phyloP scores from a whole-genome alignment of 495 filamentous ascomycete genomes.

The Trichocladium uniseriatum region DNA sequence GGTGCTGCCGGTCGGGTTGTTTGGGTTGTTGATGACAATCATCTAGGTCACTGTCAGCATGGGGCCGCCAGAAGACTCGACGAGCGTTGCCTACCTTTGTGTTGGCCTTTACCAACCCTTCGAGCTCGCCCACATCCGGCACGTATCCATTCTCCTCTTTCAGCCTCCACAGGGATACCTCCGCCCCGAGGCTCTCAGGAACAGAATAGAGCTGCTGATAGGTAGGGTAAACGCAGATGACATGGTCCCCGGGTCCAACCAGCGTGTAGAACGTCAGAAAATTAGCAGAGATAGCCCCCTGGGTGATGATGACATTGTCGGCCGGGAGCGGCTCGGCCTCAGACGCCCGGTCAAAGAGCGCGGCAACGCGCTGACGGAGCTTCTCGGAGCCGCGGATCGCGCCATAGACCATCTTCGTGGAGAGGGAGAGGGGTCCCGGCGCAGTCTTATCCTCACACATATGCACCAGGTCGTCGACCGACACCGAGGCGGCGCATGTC shows the following conservation, averaged over 20 bases:
- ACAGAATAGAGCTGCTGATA: conserved; percentile 83
- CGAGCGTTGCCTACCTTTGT: conserved; percentile 46
- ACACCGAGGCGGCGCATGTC: conserved; percentile 76
- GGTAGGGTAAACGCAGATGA: conserved; percentile 81
- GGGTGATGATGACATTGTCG: conserved; percentile 66
- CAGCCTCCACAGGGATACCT: conserved; percentile 73
- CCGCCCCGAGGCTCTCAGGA: conserved; percentile 66
- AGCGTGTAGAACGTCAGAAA: conserved; percentile 67
- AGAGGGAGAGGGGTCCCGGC: conserved; percentile 41
- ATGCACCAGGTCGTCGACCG: conserved; percentile 56
- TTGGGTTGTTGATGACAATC: conserved; percentile 62
- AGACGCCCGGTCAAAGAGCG: conserved; percentile 15
- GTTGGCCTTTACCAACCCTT: conserved; percentile 57
- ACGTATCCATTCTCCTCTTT: conserved; percentile 55
- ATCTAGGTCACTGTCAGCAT: conserved; percentile 10
- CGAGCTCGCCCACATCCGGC: conserved; percentile 58
- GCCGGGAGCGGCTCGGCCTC: conserved; percentile 13
- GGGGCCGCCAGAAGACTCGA: too few species aligned
- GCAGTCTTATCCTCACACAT: conserved; percentile 48
- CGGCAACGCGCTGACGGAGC: conserved; percentile 21
- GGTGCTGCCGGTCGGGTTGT: conserved; percentile 77
- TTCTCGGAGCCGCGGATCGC: conserved; percentile 24
- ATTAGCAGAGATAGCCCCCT: conserved; percentile 80
- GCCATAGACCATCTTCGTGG: conserved; percentile 32
- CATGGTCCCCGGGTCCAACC: conserved; percentile 73